These are phyloP conservation scores for Citrus maxima DNA, from an alignment of 345 rosid genomes.

Conservation along the genomic window DNA sequence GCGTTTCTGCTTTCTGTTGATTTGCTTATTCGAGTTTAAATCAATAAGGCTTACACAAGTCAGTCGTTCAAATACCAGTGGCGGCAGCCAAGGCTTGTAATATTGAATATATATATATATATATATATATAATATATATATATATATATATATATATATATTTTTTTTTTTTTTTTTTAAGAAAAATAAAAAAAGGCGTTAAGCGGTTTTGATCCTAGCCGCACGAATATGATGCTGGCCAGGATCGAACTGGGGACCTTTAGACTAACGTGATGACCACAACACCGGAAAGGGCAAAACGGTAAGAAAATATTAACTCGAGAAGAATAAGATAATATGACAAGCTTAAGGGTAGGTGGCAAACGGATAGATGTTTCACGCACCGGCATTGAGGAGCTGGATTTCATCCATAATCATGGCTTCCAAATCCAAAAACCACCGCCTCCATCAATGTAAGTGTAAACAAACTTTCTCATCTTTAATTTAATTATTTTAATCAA, in stretches of 20 bases:
- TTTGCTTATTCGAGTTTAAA: constrained; percentile 6
- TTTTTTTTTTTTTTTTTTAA: no score
- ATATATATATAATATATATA: no score
- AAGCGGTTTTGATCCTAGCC: no score
- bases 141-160: no score
- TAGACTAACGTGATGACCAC: constrained; percentile 51
- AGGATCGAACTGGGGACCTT: constrained; percentile 52
- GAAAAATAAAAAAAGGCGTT: no score
- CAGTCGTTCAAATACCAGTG: background rate
- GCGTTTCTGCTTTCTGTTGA: background rate
- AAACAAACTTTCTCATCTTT: background rate
- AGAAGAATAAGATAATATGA: background rate
- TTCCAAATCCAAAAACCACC: constrained; percentile 44
- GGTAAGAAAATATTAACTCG: no score
- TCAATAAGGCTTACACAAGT: background rate
- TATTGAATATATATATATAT: no score
- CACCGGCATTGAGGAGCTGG: constrained; percentile 22
- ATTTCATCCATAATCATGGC: constrained; percentile 39
- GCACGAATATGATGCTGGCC: constrained; percentile 30
- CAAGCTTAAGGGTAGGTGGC: background rate
- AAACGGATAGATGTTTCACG: constrained; percentile 24
- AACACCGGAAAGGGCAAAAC: constrained; percentile 13
- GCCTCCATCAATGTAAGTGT: constrained; percentile 38
- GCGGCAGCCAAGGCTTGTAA: background rate
- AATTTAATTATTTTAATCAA: no score